Evolutionary conservation across 495 filamentous ascomycete species (phyloP), one percentile per base, ranked within the genome.

Genomic region (Mytilinidion resinicola): DNA sequence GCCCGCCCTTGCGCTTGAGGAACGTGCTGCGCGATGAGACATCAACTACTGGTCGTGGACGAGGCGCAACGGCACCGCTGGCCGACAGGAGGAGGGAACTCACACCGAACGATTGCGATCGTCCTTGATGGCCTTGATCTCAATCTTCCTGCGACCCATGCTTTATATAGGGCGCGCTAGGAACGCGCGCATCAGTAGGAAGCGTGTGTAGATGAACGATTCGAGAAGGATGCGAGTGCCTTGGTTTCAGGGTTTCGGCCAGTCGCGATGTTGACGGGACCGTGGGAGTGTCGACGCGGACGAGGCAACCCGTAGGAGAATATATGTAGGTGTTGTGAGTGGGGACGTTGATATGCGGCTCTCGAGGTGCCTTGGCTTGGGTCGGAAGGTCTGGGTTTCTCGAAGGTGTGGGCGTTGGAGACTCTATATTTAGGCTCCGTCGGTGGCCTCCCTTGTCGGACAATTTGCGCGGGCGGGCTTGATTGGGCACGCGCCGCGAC

Each of bases 81-180:
- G 42, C n/a, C 21, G 55, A 53, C 35, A 6, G 25, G 47, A 54
- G 25, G 51, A 39, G 19, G 39, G 33, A n/a, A 81, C 91, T 78
- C 89, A 96, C 92, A 96, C 93, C 63, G 92, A 96, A 70, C 93
- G 90, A 70, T 98, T 98, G 69, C 93, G 83, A 72, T 98, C 93
- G 84, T 98, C 93, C 77, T 96, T 96, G 80, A 98, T 98, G 55
- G 95, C 88, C 78, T 97, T 97, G 81, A 98, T 98, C 77, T 96
- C 93, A 72, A 98, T 98, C 85, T 89, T 87, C 71, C 84, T 75
- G 64, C 84, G 77, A 67, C 84, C 84, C 84, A 87, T 87, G 39
- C 43, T 73, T 30, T 30, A 30, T 30, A 30, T 3, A 30, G 25
- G 25, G 25, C 6, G 25, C 3, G 25, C 25, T 2, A 30, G 25